Percentiles rank a stretch among this genome's conserved stretches.
phyloP scores from a whole-genome alignment of 2,329 filamentous ascomycete species.

The Venturia asperata region DNA sequence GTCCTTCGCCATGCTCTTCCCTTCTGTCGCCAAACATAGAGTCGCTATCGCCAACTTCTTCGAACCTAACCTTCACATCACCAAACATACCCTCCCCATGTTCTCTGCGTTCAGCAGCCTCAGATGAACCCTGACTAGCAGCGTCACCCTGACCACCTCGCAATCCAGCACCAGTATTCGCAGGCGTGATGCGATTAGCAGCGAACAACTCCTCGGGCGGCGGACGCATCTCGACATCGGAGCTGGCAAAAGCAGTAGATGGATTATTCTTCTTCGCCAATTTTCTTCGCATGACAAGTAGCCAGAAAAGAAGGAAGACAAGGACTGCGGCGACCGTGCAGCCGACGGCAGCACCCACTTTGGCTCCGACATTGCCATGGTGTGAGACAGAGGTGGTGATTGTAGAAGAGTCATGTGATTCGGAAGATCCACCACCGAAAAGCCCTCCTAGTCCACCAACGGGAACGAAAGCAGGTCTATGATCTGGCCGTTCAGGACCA shows the following conservation, averaged over 20 bases:
- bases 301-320: neutral
- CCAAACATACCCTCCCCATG: neutral
- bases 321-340: neutral
- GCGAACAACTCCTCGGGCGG: neutral
- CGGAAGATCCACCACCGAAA: neutral
- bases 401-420: neutral
- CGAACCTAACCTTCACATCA: neutral
- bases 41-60: neutral
- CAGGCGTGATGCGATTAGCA: neutral
- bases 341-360: neutral
- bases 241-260: slow-evolving; percentile 4
- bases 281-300: neutral
- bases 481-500: neutral
- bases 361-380: neutral
- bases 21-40: neutral
- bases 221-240: neutral
- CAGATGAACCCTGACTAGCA: neutral
- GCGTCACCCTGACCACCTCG: neutral
- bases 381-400: neutral
- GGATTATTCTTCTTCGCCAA: slow-evolving; percentile 6
- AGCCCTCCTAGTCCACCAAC: neutral
- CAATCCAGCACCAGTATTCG: neutral
- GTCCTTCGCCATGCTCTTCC: neutral
- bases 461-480: neutral
- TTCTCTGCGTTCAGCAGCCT: neutral